phyloP scores from a whole-genome alignment of 345 rosid species.

The Mercurialis annua region DNA sequence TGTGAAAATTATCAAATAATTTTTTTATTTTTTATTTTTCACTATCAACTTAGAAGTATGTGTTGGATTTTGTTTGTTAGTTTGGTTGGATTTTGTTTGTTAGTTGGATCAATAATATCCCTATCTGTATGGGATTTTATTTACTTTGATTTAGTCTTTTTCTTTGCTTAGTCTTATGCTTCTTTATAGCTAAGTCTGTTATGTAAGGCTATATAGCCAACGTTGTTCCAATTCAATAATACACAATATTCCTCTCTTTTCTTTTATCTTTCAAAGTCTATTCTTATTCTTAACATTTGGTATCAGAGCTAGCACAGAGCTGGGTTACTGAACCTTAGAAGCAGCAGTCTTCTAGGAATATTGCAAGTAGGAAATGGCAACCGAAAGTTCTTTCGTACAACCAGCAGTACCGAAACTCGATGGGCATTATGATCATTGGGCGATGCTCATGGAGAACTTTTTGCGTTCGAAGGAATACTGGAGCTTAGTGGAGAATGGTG shows the following conservation, averaged over 20 bases:
- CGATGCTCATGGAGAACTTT: slow-evolving; percentile 3
- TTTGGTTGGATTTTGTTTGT: too few species aligned
- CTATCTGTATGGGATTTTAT: too few species aligned
- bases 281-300: background rate
- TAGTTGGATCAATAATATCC: too few species aligned
- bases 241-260: background rate
- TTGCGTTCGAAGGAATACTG: background rate
- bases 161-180: too few species aligned
- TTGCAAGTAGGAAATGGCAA: background rate
- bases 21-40: too few species aligned
- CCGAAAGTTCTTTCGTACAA: background rate
- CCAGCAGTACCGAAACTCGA: background rate
- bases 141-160: too few species aligned
- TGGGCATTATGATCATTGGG: slow-evolving; percentile 3
- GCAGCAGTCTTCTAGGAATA: background rate
- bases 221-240: too few species aligned
- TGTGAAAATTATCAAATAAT: too few species aligned
- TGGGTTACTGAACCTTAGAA: background rate
- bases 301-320: background rate
- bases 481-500: background rate
- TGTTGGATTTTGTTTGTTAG: too few species aligned
- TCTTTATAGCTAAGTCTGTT: too few species aligned
- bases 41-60: too few species aligned
- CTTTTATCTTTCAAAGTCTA: too few species aligned
- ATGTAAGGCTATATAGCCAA: background rate